Base-by-base conservation (phyloP, 2,329 filamentous ascomycete species). In the Aureobasidium musti region DNA sequence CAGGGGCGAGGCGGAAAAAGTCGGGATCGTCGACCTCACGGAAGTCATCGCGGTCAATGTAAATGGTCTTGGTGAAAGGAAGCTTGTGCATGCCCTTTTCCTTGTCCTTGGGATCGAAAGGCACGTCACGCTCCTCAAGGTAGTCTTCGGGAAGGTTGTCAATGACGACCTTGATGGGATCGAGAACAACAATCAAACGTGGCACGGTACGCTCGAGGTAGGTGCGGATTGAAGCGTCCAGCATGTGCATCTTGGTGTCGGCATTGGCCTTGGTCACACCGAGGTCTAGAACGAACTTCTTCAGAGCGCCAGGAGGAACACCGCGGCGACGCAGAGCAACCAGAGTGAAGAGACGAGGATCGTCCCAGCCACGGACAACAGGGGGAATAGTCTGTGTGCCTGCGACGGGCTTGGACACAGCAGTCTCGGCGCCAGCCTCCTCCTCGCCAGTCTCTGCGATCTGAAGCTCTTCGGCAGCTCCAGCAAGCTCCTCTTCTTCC, bases 121-220 rank as follows among this genome's bases (percentile, higher is more conserved):
- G 91, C 8, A 91, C 81, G 2, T 86, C 84, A 3, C 94, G 76
- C 68, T 90, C 85, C 70, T 87, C 84, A 37, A 81, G 69, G 67
- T 91, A 86, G 61, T 90, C 83, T 64, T 91, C 89, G 17, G 88
- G 84, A 0, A 90, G 82, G 72, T 94, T 90, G 71, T 95, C 90
- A 67, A 97, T 92, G 35, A 91, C 82, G 14, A 97, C 87, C 39
- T 87, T 89, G 53, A 97, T 82, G 0, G 94, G 94, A 71, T 97
- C 92, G 23, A 97, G 84, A 2, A 98, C 87, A 35, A 97, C 83
- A 90, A 96, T 95, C 14, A 97, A 83, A 30, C 94, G 88, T 1
- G 94, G 93, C 0, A 97, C 92, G 0, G 91, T 92, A 57, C 86
- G 86, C 77, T 98, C 94, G 17, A 98, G 87, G 76, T 97, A 96